A percentile compares a stretch with the other conserved stretches of the same genome.
phyloP scores from a whole-genome alignment of 2,329 filamentous ascomycete species.

The Grosmannia clavigera region DNA sequence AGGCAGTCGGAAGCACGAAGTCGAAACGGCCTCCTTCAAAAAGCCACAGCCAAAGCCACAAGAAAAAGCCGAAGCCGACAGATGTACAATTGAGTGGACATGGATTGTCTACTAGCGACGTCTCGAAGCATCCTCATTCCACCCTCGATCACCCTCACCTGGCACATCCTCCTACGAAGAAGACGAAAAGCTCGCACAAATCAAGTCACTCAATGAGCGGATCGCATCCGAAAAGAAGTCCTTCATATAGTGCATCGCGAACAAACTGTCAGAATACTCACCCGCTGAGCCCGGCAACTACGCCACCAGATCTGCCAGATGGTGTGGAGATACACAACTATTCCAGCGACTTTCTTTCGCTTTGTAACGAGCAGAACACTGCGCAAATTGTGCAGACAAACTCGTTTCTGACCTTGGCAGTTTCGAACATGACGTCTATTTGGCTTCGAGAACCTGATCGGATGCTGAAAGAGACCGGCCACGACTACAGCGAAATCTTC shows the following conservation, averaged over 20 bases:
- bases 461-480: constrained; percentile 55
- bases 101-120: constrained; percentile 43
- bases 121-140: constrained; percentile 25
- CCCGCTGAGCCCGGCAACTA: constrained; percentile 64
- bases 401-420: constrained; percentile 61
- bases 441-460: constrained; percentile 69
- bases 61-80: constrained; percentile 71
- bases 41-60: constrained; percentile 50
- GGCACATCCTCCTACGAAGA: constrained; percentile 51
- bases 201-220: constrained; percentile 64
- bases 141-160: constrained; percentile 17
- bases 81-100: constrained; percentile 58
- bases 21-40: constrained; percentile 64
- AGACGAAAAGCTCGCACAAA: constrained; percentile 70
- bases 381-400: constrained; percentile 56
- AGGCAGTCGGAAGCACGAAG: constrained; percentile 53
- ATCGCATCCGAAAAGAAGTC: constrained; percentile 51
- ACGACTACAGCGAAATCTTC: constrained; percentile 57
- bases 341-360: constrained; percentile 61
- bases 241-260: constrained; percentile 52
- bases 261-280: constrained; percentile 30
- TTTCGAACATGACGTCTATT: constrained; percentile 60
- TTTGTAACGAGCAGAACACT: constrained; percentile 50
- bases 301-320: constrained; percentile 52
- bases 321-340: constrained; percentile 56